A percentile compares a stretch with the other conserved stretches of the same genome.
Conservation (phyloP, 306 rosid genomes). For the Prunus dulcis region DNA sequence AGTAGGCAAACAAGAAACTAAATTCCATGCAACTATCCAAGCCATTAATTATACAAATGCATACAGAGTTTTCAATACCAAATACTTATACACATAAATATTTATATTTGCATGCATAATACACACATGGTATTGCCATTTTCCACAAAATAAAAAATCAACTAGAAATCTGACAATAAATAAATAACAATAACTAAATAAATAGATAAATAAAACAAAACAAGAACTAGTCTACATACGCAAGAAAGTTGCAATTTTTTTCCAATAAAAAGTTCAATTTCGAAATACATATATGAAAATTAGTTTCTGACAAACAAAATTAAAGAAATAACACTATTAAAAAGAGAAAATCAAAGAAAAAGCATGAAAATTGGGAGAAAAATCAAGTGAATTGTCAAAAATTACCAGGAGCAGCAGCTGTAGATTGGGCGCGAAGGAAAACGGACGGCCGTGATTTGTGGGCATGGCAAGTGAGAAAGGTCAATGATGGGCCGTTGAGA, state of each 20-base stretch:
- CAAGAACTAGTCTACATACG: no score
- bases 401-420: not conserved
- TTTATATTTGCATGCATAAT: not conserved
- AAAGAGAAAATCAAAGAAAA: not conserved
- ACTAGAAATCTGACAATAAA: not conserved
- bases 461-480: not conserved
- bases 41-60: not conserved
- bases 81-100: not conserved
- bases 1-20: not conserved
- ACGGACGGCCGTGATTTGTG: constrained; percentile 20
- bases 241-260: not conserved
- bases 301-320: not conserved
- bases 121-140: not conserved
- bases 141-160: not conserved
- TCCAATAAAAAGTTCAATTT: not conserved
- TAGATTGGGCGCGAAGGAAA: constrained; percentile 16
- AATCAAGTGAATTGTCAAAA: not conserved
- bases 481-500: constrained; percentile 13
- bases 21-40: not conserved
- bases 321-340: not conserved
- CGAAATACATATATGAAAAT: not conserved
- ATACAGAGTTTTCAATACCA: not conserved
- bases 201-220: not conserved
- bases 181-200: not conserved
- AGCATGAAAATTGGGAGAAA: not conserved